Conservation (phyloP, 2,329 filamentous ascomycete species). For the Colletotrichum magnum region DNA sequence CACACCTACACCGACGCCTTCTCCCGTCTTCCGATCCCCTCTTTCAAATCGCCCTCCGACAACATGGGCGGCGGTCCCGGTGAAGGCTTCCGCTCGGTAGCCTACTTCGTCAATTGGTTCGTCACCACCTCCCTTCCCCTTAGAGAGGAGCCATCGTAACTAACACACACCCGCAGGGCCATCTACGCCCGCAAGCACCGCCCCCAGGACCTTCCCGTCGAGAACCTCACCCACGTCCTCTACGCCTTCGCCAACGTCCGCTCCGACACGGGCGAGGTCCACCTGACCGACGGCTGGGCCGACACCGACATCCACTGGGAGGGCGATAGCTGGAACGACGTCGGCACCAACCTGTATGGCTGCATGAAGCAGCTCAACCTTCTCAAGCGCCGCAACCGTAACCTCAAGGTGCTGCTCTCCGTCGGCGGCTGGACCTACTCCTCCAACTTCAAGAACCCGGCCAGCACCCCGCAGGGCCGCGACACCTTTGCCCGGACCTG, state of each 20-base stretch:
- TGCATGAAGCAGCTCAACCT: constrained; percentile 91
- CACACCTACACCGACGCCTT: constrained; percentile 41
- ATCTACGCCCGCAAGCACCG: constrained; percentile 89
- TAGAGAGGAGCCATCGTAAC: constrained; percentile 18
- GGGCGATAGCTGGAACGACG: constrained; percentile 78
- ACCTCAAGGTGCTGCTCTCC: constrained; percentile 87
- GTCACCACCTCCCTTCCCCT: constrained; percentile 37
- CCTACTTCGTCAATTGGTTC: constrained; percentile 81
- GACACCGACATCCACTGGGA: constrained; percentile 82
- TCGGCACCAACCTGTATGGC: constrained; percentile 86
- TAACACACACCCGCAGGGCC: constrained; percentile 63
- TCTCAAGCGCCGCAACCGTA: constrained; percentile 84
- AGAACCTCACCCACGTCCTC: constrained; percentile 89
- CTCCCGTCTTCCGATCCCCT: constrained; percentile 22
- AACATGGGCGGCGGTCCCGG: constrained; percentile 60
- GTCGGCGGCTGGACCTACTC: constrained; percentile 96
- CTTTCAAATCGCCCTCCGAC: constrained; percentile 35
- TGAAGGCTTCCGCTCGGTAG: constrained; percentile 74
- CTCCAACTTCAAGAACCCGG: constrained; percentile 83
- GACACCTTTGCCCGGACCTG: constrained; percentile 80
- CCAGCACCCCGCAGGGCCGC: constrained; percentile 79
- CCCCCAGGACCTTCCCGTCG: constrained; percentile 85
- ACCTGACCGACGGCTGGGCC: constrained; percentile 74
- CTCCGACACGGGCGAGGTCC: constrained; percentile 83
- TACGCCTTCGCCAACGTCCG: constrained; percentile 93